Conservation (phyloP, 805 yeast species). For the Candida incommunis region DNA sequence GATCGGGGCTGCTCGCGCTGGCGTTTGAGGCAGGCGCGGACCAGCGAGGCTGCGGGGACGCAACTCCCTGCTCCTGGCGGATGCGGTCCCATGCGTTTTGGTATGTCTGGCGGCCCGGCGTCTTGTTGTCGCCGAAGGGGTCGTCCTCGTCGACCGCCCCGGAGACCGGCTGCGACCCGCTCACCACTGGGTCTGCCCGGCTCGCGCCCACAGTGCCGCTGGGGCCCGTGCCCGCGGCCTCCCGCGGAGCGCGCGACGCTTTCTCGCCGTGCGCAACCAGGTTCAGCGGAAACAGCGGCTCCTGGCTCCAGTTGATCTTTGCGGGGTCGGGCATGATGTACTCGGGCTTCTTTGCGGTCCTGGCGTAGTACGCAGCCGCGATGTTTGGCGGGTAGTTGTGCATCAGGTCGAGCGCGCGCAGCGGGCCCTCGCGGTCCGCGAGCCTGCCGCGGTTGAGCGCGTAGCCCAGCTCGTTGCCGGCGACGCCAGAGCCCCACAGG, state of each 20-base stretch:
- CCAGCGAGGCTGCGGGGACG: background rate
- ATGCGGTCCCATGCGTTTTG: background rate
- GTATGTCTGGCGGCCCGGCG: background rate
- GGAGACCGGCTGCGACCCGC: background rate
- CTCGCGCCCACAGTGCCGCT: background rate
- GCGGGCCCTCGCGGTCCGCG: background rate
- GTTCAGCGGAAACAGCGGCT: slow-evolving; percentile 1
- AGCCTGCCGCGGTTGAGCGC: background rate
- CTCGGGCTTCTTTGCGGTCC: background rate
- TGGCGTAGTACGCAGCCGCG: background rate
- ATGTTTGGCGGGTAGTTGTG: slow-evolving; percentile 1
- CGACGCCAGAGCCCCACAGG: background rate
- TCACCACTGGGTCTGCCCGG: too few relatives aligned
- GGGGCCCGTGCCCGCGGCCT: background rate
- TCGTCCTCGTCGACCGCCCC: background rate
- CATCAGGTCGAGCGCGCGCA: background rate
- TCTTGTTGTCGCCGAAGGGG: background rate
- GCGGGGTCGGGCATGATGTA: background rate
- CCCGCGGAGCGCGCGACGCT: background rate
- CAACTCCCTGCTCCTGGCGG: background rate
- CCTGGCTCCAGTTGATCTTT: background rate
- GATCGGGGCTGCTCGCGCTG: background rate
- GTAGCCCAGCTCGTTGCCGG: background rate
- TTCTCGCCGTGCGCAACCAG: slow-evolving; percentile 1
- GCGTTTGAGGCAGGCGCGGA: background rate